A percentile compares a stretch with the other conserved stretches of the same genome.
Conservation (phyloP, 768 basidiomycete species). For the Trametes villosa region DNA sequence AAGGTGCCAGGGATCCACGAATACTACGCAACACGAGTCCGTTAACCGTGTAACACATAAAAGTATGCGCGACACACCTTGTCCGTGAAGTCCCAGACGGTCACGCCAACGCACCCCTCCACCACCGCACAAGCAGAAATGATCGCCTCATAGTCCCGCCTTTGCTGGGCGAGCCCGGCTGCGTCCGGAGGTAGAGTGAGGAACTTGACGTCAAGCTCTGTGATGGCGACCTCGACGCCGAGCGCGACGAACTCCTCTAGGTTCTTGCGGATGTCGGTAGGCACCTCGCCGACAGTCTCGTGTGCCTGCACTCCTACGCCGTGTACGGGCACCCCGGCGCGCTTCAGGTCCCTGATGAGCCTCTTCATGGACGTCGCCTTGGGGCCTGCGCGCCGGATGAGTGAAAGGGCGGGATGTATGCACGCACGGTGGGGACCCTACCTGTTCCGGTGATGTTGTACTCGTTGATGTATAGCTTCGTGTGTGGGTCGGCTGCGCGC, state of each 20-base stretch:
- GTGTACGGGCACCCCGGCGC: slow-evolving; percentile 56
- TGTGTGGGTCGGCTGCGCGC: slow-evolving; percentile 52
- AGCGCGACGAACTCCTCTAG: slow-evolving; percentile 57
- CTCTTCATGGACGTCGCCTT: slow-evolving; percentile 61
- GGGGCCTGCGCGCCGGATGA: slow-evolving; percentile 42
- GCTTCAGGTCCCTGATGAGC: slow-evolving; percentile 52
- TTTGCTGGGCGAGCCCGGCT: slow-evolving; percentile 55
- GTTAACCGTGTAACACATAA: no score
- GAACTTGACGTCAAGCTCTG: slow-evolving; percentile 63
- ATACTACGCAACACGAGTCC: slow-evolving; percentile 24
- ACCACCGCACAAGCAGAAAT: slow-evolving; percentile 53
- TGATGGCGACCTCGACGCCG: slow-evolving; percentile 70
- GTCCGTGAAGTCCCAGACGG: slow-evolving; percentile 47
- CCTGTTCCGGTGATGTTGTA: slow-evolving; percentile 38
- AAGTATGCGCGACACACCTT: slow-evolving; percentile 21
- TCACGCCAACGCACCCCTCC: slow-evolving; percentile 40
- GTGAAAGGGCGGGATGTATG: no score
- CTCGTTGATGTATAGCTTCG: slow-evolving; percentile 58
- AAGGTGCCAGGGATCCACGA: slow-evolving; percentile 39
- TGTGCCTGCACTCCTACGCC: slow-evolving; percentile 65
- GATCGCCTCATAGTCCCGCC: slow-evolving; percentile 58
- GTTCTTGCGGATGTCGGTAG: slow-evolving; percentile 48
- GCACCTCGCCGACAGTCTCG: slow-evolving; percentile 59
- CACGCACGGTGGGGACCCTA: background rate
- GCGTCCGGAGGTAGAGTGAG: slow-evolving; percentile 50